Base-by-base conservation (phyloP, 805 yeast genomes). In the Wickerhamiella shivajii region DNA sequence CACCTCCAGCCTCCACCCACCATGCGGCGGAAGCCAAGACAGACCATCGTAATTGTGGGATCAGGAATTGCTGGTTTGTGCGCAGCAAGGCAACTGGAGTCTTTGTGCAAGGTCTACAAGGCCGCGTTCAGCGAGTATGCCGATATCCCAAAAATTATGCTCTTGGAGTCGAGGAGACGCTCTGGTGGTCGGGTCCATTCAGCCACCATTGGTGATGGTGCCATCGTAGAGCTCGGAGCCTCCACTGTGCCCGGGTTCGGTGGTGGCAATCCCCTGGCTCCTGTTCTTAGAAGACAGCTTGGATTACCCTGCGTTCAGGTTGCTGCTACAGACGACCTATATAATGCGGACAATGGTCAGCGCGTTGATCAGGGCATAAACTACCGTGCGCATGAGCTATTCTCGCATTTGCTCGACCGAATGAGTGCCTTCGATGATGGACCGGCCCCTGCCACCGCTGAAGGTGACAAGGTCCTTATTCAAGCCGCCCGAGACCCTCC, bases 1-100 rank as follows among this genome's bases (percentile, higher is more conserved):
- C 35, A 25, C 17, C 38, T 39, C 24, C 44, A 46, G 14, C 39
- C 37, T 31, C 28, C 34, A 3, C 32, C 35, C 8, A 31, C 35
- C 14, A 48, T 42, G 9, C 45, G 45, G 24, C 39, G 33, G 19
- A 49, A 51, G 34, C 60, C 60, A 1, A 41, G 63, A 9, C 50
- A 52, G 27, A 53, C 61, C 3, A 71, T 90, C 33, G 67, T 84
- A 23, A 71, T 87, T 27, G 76, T 83, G 47, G 98, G 98, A 45
- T 94, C 97, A 5, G 98, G 98, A 31, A 76, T 93, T 37, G 94
- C 98, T 17, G 98, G 98, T 44, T 61, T 90, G 30, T 93, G 95
- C 47, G 78, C 87, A 53, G 95, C 97, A 17, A 90, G 92, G 54
- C 97, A 87, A 63, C 73, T 87, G 33, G 87, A 73, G 33, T 79